Evolutionary conservation across 2,329 filamentous ascomycete species (phyloP).

Genomic region (Neofusicoccum sp.): DNA sequence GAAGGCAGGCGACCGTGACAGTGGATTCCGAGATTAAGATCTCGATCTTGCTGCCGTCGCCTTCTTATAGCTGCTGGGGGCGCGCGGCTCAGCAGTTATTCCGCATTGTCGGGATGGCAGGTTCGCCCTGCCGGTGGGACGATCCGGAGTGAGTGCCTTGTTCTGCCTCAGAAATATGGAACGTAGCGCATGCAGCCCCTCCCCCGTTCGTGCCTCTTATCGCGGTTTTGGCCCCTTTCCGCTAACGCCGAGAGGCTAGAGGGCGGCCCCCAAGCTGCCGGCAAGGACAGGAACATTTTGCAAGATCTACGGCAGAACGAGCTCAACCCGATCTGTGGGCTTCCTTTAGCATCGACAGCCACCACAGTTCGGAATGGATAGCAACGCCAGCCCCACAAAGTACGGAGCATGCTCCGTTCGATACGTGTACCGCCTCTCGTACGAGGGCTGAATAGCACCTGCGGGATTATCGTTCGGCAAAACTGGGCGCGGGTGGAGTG

Average conservation of each 20-base stretch:
- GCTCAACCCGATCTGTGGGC: background rate
- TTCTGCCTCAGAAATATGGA: background rate
- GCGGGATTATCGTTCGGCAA: background rate
- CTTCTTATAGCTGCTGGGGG: background rate
- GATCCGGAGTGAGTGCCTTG: background rate
- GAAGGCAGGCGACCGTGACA: background rate
- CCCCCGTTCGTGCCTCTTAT: too few species aligned
- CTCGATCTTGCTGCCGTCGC: background rate
- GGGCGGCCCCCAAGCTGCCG: background rate
- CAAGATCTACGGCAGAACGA: background rate
- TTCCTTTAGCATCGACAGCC: background rate
- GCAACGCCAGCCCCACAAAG: background rate
- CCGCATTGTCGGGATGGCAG: background rate
- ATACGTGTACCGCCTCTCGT: background rate
- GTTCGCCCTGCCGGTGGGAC: background rate
- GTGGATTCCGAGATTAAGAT: background rate
- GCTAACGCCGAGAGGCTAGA: background rate
- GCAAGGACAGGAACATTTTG: background rate
- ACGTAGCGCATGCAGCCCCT: background rate
- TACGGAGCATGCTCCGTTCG: background rate
- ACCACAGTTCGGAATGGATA: too few species aligned
- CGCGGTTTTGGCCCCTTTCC: background rate
- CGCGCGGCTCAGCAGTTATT: background rate
- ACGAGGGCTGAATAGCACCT: background rate
- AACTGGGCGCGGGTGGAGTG: too few species aligned